Base-by-base conservation (phyloP, 768 basidiomycete species). In the Amanita pseudoporphyria region DNA sequence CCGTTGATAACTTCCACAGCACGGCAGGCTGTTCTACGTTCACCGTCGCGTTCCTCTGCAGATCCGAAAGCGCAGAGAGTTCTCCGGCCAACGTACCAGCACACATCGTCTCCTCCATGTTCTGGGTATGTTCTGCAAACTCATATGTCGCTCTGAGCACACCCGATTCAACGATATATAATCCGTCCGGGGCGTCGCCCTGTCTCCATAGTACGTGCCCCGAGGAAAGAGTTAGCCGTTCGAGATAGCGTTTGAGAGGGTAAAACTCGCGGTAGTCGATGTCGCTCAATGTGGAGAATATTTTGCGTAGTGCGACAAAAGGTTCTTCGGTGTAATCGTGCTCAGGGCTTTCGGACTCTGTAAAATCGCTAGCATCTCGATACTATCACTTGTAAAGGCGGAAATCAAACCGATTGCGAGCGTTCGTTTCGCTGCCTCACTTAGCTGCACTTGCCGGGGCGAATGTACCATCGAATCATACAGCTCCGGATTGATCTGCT, bases 61-160 rank as follows among this genome's bases (percentile, higher is more conserved):
- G 71, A 18, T 80, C 81, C 7, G 92, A 82, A 10, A 99, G 68
- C 32, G 86, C 87, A 0, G 89, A 84, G 46, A 99, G 64, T 65
- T 97, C 95, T 0, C 95, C 95, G 9, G 94, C 90, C 2, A 97
- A 68, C 0, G 92, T 91, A 2, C 93, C 94, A 3, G 90, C 81
- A 0, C 94, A 89, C 92, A 95, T 95, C 1, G 86, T 88, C 67
- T 95, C 92, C 58, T 87, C 84, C 43, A 91, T 80, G 5, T 66
- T 62, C 21, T 77, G 75, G 5, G 77, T 67, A 55, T 86, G 78
- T 43, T 80, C 80, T 2, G 79, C 80, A 60, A 92, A 94, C 39
- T 70, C 64, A 65, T 97, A 98, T 16, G 75, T 76, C 0, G 94
- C 95, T 9, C 87, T 73, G 28, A 99, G 71, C 28, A 91, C 78